Evolutionary conservation across 176 grass and related monocot genomes (phyloP), one percentile per base, ranked within the genome.

Genomic region (Puccinellia tenuiflora): DNA sequence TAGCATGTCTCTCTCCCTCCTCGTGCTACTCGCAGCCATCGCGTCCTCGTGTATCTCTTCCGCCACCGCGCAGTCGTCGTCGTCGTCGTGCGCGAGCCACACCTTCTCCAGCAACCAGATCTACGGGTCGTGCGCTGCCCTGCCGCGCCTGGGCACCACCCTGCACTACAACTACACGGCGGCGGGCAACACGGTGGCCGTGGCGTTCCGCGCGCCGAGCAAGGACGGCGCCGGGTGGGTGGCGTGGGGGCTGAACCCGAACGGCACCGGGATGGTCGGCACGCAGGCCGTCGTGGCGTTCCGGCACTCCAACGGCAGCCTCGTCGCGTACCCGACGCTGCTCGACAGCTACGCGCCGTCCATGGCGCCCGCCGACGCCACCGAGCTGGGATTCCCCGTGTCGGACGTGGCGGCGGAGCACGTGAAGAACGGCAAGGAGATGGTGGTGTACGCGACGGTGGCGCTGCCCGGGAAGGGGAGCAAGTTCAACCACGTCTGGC

Each of bases 401-500:
- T 76, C 92, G 3, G 60, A 43, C 47, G 54, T 94, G 38, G 79
- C 86, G 3, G 92, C 84, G 5, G 95, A 94, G 84, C 61, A 79
- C 46, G 62, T 34, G 1, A 73, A 72, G 5, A 68, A 76, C 9
- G 63, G 52, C 5, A 76, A 88, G 82, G 88, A 86, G 88, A 89
- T 92, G 95, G 90, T 94, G 45, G 81, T 97, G 83, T 97, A 92
- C 68, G 92, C 95, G 12, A 97, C 90, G 2, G 29, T 97, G 37
- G 69, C 81, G 63, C 78, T 97, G 53, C 79, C 81, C 0, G 67
- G 77, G 5, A 79, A 80, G 78, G 88, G 79, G 57, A 92, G 60
- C 83, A 86, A 91, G 88, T 94, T 90, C 78, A 90, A 87, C 84
- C 92, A 97, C 62, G 90, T 97, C 2, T 97, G 92, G 95, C 95